Base-by-base conservation (phyloP, 208 protist species). In the Crithidia brevicula region DNA sequence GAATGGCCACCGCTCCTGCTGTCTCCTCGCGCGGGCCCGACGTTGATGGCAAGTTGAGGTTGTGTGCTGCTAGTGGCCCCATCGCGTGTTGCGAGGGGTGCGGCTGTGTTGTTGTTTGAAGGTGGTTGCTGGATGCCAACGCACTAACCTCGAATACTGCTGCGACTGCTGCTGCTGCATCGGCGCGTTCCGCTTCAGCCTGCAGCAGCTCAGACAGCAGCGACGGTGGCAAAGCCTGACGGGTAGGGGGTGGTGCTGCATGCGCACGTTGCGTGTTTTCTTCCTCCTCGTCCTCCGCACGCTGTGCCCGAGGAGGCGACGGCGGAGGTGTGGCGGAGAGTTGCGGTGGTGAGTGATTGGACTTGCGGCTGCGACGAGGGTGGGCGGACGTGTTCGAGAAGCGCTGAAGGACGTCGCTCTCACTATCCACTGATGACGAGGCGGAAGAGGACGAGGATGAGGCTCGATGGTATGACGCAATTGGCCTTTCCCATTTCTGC, bases 321-420 rank as follows among this genome's bases (percentile, higher is more conserved):
- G 56, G 59, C 3, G 59, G 59, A 25, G 59, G 59, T 1, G 45
- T 65, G n/a, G 45, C 30, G 3, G 59, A 67, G 38, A 56, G 62
- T 31, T 40, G 27, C 15, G 53, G 65, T 16, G 65, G 53, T 1
- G 65, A 71, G 40, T 40, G 34, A 18, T 61, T 4, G 13, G 6
- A 6, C 16, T 22, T 25, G 22, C 66, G 58, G 27, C 38, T 66
- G 33, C 56, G 63, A 16, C 57, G 42, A 15, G 57, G 45, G 52
- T 56, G 58, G 18, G 25, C 22, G 3, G 62, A 72, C 46, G 27
- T 33, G 72, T 79, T 79, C 3, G 74, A 80, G 25, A 74, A 80
- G n/a, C 74, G 73, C 60, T 74, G 73, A 6, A 62, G 59, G 4
- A n/a, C 36, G 18, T 69, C 60, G 0, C 11, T n/a, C 13, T 67